Percentiles rank a stretch among this genome's conserved stretches.
These are phyloP conservation scores for Teunomyces cretensis DNA, from an alignment of 805 yeast species.

Conservation along the genomic window DNA sequence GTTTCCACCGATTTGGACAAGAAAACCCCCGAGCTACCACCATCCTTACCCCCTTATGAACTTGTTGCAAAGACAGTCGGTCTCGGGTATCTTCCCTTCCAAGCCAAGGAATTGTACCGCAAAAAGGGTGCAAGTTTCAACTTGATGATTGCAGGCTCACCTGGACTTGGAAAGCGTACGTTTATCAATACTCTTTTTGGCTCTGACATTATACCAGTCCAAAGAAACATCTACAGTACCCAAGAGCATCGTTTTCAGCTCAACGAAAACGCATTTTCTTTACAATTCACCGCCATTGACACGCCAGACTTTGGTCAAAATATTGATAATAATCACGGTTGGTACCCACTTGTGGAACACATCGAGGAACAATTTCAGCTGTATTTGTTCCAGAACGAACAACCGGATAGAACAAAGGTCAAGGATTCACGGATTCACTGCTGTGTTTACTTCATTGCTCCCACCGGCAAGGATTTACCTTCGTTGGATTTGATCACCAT, in stretches of 20 bases:
- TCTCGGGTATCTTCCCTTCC: conserved; percentile 27
- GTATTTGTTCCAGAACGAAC: conserved; percentile 67
- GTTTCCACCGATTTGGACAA: neutral
- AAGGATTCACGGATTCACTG: conserved; percentile 76
- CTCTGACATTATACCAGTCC: conserved; percentile 10
- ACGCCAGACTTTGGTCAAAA: conserved; percentile 65
- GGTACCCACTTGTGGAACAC: conserved; percentile 55
- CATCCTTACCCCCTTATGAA: neutral
- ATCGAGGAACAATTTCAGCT: conserved; percentile 76
- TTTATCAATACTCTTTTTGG: conserved; percentile 26
- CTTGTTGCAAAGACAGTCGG: conserved; percentile 13
- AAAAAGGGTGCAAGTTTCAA: conserved; percentile 35
- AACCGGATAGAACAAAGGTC: conserved; percentile 28
- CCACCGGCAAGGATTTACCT: conserved; percentile 46
- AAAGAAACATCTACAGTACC: neutral
- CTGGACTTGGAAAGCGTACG: conserved; percentile 26
- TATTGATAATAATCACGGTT: conserved; percentile 49
- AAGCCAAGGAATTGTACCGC: conserved; percentile 22
- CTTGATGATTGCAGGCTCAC: conserved; percentile 37
- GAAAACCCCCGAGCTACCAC: neutral
- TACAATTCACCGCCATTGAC: conserved; percentile 22
- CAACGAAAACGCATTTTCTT: conserved; percentile 17
- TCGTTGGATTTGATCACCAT: conserved; percentile 37
- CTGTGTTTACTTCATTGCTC: conserved; percentile 78
- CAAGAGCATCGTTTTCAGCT: conserved; percentile 12